Percentiles rank a stretch among this genome's conserved stretches.
Evolutionary conservation across 495 filamentous ascomycete genomes (phyloP).

Genomic region (Penicillium steckii): DNA sequence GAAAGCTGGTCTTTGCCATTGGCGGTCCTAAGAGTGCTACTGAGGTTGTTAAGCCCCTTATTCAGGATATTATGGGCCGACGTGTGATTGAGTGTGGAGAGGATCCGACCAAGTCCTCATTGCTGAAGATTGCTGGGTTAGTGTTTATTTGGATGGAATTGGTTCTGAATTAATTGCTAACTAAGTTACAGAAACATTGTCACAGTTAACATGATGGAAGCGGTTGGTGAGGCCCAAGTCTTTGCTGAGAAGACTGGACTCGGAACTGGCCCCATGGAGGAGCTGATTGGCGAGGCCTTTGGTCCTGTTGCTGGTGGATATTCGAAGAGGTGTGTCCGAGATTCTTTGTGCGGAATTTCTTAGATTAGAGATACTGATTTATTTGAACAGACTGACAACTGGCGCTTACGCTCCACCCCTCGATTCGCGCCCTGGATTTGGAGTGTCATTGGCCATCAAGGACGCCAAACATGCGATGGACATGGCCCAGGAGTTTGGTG

Average conservation of each 20-base stretch:
- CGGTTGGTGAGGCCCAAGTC: conserved; percentile 53
- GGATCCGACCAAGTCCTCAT: conserved; percentile 43
- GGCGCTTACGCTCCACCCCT: conserved; percentile 45
- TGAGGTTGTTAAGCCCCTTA: conserved; percentile 40
- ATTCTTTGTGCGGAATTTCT: too few relatives aligned
- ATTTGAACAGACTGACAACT: conserved; percentile 43
- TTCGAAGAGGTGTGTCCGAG: conserved; percentile 40
- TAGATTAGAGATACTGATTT: too few relatives aligned
- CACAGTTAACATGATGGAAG: conserved; percentile 49
- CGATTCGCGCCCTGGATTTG: conserved; percentile 43
- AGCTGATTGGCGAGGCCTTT: conserved; percentile 51
- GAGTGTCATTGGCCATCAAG: conserved; percentile 46
- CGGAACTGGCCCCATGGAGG: conserved; percentile 48
- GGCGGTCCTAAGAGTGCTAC: conserved; percentile 37
- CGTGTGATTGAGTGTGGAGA: conserved; percentile 49
- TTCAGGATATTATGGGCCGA: conserved; percentile 46
- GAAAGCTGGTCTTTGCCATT: conserved; percentile 48
- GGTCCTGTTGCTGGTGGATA: conserved; percentile 49
- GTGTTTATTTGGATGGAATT: conserved; percentile 1
- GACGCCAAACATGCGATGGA: conserved; percentile 42
- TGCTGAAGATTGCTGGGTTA: conserved; percentile 48
- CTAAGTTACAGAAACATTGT: conserved; percentile 38
- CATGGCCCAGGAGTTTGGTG: conserved; percentile 35
- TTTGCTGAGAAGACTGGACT: conserved; percentile 55
- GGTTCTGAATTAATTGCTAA: conserved; percentile 1